These are phyloP conservation scores for Daldinia childiae DNA, from an alignment of 495 filamentous ascomycete genomes.

Conservation along the genomic window DNA sequence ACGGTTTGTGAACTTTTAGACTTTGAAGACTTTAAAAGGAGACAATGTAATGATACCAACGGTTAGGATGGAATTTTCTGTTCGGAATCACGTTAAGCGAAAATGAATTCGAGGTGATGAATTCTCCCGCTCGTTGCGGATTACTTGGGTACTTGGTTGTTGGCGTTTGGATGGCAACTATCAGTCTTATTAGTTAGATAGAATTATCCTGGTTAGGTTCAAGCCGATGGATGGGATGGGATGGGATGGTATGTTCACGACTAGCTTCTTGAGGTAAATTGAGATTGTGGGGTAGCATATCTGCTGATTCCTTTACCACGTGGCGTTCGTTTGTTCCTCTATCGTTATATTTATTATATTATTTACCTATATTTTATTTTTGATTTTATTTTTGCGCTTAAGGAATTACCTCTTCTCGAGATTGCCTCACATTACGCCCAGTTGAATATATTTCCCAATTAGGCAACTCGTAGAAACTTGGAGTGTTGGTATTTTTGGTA, in stretches of 20 bases:
- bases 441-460: conserved; percentile 17
- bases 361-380: background rate
- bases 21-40: background rate
- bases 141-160: background rate
- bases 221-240: background rate
- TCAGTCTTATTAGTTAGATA: background rate
- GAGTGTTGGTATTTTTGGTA: background rate
- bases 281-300: conserved; percentile 37
- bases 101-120: background rate
- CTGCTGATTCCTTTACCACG: conserved; percentile 31
- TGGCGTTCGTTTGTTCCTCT: conserved; percentile 26
- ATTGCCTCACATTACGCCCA: background rate
- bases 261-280: conserved; percentile 31
- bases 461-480: conserved; percentile 36
- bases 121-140: background rate
- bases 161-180: conserved; percentile 7
- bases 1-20: conserved; percentile 1
- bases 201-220: background rate
- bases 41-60: background rate
- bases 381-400: conserved; percentile 5
- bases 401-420: background rate
- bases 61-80: background rate
- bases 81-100: background rate
- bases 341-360: conserved; percentile 15
- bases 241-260: background rate